Percentiles rank a stretch among this genome's conserved stretches.
Evolutionary conservation across 140 eudicot genomes (phyloP).

Genomic region (Bidens hawaiensis): DNA sequence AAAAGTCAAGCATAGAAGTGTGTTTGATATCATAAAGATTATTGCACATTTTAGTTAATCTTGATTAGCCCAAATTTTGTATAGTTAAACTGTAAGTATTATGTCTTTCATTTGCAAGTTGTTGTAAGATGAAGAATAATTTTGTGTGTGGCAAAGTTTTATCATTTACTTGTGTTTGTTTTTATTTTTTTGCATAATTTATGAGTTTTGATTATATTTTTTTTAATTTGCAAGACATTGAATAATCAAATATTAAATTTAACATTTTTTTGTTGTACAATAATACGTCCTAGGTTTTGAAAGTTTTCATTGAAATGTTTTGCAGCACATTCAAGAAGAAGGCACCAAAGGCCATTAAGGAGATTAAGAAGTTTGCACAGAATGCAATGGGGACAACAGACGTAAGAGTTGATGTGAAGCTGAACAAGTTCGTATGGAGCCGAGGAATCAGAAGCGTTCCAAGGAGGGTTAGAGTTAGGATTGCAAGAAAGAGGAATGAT

Average conservation of each 20-base stretch:
- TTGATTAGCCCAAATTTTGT: not conserved
- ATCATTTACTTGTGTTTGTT: too few relatives aligned
- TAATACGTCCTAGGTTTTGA: not conserved
- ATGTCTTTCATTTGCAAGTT: not conserved
- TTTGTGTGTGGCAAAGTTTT: too few relatives aligned
- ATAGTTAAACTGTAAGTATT: not conserved
- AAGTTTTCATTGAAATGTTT: not conserved
- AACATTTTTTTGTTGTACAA: not conserved
- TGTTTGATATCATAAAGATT: not conserved
- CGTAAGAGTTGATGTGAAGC: slow-evolving; percentile 81
- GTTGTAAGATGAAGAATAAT: not conserved
- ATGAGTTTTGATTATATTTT: too few relatives aligned
- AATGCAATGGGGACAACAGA: slow-evolving; percentile 82
- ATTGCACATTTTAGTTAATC: not conserved
- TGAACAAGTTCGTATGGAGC: slow-evolving; percentile 85
- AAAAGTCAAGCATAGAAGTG: too few relatives aligned
- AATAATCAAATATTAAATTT: too few relatives aligned
- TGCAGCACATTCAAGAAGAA: slow-evolving; percentile 87
- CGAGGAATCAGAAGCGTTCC: slow-evolving; percentile 85
- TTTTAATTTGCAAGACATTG: too few relatives aligned
- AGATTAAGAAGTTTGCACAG: slow-evolving; percentile 70
- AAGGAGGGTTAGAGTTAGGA: slow-evolving; percentile 67
- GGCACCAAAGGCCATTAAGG: slow-evolving; percentile 89
- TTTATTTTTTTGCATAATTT: too few relatives aligned
- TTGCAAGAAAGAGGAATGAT: slow-evolving; percentile 85